Conservation (phyloP, 306 rosid species). For the Urtica urens region DNA sequence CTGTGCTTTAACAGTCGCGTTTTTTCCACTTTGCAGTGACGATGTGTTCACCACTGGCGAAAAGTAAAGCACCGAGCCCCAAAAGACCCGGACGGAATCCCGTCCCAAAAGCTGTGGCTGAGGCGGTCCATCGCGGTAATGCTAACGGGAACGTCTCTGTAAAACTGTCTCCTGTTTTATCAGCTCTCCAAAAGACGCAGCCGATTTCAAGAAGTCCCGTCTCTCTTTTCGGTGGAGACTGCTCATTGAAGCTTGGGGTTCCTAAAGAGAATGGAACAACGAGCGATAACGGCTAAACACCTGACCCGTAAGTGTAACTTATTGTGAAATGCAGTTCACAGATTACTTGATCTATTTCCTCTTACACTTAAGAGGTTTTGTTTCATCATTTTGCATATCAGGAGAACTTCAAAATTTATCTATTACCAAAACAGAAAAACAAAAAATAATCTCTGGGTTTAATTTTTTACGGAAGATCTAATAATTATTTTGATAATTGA, state of each 20-base stretch:
- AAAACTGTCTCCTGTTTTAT: constrained; percentile 23
- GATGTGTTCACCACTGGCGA: constrained; percentile 25
- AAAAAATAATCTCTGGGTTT: too few relatives aligned
- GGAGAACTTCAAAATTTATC: too few relatives aligned
- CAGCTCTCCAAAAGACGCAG: constrained; percentile 17
- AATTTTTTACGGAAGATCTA: too few relatives aligned
- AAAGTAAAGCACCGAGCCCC: constrained; percentile 19
- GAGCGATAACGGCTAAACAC: constrained; percentile 8
- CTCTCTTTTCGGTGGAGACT: constrained; percentile 21
- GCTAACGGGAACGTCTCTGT: constrained; percentile 19
- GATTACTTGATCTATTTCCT: too few relatives aligned
- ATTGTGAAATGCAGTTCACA: too few relatives aligned
- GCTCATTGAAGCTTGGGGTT: constrained; percentile 21
- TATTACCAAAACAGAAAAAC: too few relatives aligned
- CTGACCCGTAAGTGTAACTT: too few relatives aligned
- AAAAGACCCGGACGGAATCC: constrained; percentile 19
- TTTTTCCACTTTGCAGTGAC: constrained; percentile 32
- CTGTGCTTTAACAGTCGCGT: neutral
- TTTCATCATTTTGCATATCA: too few relatives aligned
- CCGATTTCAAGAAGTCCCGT: constrained; percentile 14
- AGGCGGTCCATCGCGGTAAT: constrained; percentile 16
- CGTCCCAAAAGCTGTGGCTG: constrained; percentile 19
- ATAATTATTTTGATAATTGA: too few relatives aligned
- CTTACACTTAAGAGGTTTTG: too few relatives aligned
- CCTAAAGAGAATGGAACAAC: constrained; percentile 2